Base-by-base conservation (phyloP, 1,284 basidiomycete species). In the Neolentinus lepideus region DNA sequence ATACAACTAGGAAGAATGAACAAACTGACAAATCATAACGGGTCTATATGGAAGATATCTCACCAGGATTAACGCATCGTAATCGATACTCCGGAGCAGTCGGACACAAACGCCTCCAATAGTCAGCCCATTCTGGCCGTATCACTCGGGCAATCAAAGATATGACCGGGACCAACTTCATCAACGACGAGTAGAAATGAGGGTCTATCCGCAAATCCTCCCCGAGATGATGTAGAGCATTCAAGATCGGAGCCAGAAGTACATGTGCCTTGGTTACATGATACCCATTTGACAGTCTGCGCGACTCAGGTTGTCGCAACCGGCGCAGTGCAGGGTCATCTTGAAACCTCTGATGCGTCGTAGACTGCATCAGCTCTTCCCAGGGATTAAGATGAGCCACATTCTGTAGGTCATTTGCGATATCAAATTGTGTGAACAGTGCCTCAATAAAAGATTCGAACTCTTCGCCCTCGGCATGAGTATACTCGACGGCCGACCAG, bases 121-220 rank as follows among this genome's bases (percentile, higher is more conserved):
- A 94, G 67, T 96, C 93, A 1, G 82, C 79, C 90, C 93, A 97
- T 63, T 92, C 90, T 0, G 80, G 79, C 25, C 87, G 78, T 3
- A 90, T 79, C 12, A 82, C 69, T 8, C 76, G 64, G 1, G 89
- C 88, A n/a, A 95, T 69, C 1, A 76, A 74, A 56, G 84, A 81
- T 6, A 95, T 76, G 10, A 93, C 61, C 0, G 80, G 78, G 0
- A 78, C 85, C 8, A 95, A 70, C 25, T 71, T 71, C n/a, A 76
- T 58, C n/a, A 94, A 24, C 75, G 66, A 54, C 84, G 79, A 10
- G 77, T 31, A 27, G 22, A 27, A 73, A 56, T 77, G 71, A n/a
- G 80, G 68, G 25, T 75, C 69, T n/a, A 86, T 68, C 24, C 85
- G 79, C 48, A 84, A 65, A 57, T 84, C 79, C 63, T 95, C 90